Conservation (phyloP, 768 basidiomycete species). For the Hygrophorus russula region DNA sequence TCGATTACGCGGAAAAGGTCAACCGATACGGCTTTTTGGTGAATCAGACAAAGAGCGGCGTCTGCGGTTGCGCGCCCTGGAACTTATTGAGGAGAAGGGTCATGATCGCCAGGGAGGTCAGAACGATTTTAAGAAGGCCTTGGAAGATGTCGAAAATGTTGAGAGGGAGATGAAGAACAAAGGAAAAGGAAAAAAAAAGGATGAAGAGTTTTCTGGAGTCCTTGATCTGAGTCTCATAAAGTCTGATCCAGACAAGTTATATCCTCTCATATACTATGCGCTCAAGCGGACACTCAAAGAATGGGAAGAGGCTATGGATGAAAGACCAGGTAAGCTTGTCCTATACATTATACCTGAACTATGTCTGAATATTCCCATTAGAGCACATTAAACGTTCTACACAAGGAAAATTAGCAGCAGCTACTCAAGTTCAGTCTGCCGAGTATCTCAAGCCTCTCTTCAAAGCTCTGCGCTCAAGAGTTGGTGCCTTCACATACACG, state of each 20-base stretch:
- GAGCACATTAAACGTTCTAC: slow-evolving; percentile 81
- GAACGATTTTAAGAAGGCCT: slow-evolving; percentile 88
- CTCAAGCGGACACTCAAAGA: slow-evolving; percentile 88
- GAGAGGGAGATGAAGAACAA: slow-evolving; percentile 56
- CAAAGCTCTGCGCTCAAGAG: slow-evolving; percentile 79
- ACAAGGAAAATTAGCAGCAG: slow-evolving; percentile 90
- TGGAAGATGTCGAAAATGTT: slow-evolving; percentile 79
- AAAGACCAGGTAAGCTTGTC: slow-evolving; percentile 63
- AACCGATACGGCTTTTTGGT: slow-evolving; percentile 90
- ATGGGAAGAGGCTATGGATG: slow-evolving; percentile 94
- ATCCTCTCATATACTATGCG: slow-evolving; percentile 94
- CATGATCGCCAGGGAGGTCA: slow-evolving; percentile 73
- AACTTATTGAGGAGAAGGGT: slow-evolving; percentile 88
- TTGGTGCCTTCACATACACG: slow-evolving; percentile 27
- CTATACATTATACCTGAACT: background rate
- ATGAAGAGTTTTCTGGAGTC: slow-evolving; percentile 47
- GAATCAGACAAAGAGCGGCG: slow-evolving; percentile 93
- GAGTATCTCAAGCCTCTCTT: slow-evolving; percentile 97
- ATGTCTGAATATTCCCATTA: slow-evolving; percentile 15
- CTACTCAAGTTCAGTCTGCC: slow-evolving; percentile 90
- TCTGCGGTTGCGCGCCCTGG: slow-evolving; percentile 81
- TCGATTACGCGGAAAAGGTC: slow-evolving; percentile 81
- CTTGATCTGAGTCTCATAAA: slow-evolving; percentile 78
- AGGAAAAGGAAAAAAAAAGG: slow-evolving; percentile 55
- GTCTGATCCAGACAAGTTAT: slow-evolving; percentile 88